Conservation (phyloP, 441 rosid genomes). For the Pelargonium cotyledonis region DNA sequence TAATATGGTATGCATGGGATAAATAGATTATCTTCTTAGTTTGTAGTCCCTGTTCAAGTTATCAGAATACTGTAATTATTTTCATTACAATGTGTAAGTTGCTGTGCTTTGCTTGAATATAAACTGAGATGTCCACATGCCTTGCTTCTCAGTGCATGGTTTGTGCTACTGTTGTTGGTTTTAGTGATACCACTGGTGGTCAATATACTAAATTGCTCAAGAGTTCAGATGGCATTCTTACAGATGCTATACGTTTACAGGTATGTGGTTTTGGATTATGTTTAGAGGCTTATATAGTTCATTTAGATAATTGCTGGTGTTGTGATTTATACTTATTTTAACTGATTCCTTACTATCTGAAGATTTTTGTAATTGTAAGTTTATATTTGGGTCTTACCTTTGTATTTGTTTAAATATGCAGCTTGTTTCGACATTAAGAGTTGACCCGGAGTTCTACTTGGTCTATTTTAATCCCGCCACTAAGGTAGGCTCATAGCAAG, state of each 20-base stretch:
- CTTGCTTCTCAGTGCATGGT: slow-evolving; percentile 62
- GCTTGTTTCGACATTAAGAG: slow-evolving; percentile 82
- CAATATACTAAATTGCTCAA: slow-evolving; percentile 36
- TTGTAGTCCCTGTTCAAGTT: slow-evolving; percentile 8
- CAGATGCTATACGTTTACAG: slow-evolving; percentile 79
- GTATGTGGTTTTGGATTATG: slow-evolving; percentile 34
- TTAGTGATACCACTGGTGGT: slow-evolving; percentile 36
- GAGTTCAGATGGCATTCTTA: slow-evolving; percentile 42
- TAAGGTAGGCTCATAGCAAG: slow-evolving; percentile 49
- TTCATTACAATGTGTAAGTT: slow-evolving; percentile 6
- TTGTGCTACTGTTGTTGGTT: slow-evolving; percentile 64
- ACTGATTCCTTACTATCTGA: not conserved
- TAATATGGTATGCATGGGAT: not conserved
- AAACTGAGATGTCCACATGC: slow-evolving; percentile 22
- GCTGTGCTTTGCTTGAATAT: slow-evolving; percentile 7
- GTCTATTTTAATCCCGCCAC: slow-evolving; percentile 66
- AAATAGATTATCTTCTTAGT: not conserved
- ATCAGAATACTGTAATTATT: not conserved
- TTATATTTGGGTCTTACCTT: slow-evolving; percentile 14
- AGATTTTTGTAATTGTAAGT: not conserved
- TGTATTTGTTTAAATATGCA: slow-evolving; percentile 39
- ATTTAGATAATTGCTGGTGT: not conserved
- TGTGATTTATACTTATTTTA: not conserved
- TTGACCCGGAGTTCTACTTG: slow-evolving; percentile 77
- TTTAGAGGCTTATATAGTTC: not conserved